Conservation (phyloP, 1,139 yeast genomes). For the Saccharomycopsis crataegensis region DNA sequence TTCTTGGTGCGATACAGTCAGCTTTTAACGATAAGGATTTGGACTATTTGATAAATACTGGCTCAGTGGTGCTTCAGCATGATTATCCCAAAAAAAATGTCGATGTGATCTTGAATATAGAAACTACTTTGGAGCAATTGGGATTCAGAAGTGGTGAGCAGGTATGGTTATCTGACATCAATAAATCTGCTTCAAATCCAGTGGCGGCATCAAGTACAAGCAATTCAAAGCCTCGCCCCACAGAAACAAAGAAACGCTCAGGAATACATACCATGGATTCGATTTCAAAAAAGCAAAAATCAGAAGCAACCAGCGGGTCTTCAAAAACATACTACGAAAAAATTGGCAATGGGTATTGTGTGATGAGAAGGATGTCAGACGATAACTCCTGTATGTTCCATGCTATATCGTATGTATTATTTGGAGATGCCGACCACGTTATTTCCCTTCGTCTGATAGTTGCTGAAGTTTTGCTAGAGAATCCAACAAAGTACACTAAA, state of each 20-base stretch:
- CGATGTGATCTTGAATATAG: constrained; percentile 14
- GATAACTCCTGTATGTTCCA: constrained; percentile 78
- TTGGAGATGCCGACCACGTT: constrained; percentile 34
- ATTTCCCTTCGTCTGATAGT: constrained; percentile 41
- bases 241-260: background rate
- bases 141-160: constrained; percentile 8
- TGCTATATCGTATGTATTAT: constrained; percentile 51
- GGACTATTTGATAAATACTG: constrained; percentile 13
- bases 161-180: constrained; percentile 6
- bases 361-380: constrained; percentile 60
- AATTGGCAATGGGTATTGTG: constrained; percentile 19
- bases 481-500: constrained; percentile 45
- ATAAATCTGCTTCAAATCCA: background rate
- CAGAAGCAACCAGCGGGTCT: background rate
- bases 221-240: background rate
- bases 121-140: constrained; percentile 2
- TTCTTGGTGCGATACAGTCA: constrained; percentile 20
- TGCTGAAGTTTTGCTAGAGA: constrained; percentile 35
- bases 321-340: background rate
- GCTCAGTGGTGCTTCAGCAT: constrained; percentile 7
- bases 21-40: background rate
- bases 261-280: background rate
- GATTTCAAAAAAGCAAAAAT: background rate
- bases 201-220: background rate
- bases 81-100: constrained; percentile 8